A percentile compares a stretch with the other conserved stretches of the same genome.
These are phyloP conservation scores for Saturnispora ahearnii DNA, from an alignment of 805 yeast genomes.

Conservation along the genomic window DNA sequence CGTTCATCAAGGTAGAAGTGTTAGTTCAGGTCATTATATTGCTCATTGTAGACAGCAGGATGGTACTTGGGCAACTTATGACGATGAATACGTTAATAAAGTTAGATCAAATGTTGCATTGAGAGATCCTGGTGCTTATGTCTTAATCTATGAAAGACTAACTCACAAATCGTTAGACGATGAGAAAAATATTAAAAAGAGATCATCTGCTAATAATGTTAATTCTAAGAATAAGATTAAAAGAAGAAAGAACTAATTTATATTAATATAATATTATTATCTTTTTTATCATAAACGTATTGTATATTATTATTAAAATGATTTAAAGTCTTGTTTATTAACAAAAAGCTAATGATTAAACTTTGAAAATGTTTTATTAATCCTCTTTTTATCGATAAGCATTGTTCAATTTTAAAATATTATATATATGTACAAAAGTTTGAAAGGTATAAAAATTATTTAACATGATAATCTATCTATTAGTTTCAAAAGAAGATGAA, in stretches of 20 bases:
- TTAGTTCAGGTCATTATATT: slow-evolving; percentile 87
- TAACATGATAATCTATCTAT: background rate
- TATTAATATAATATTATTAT: too few species aligned
- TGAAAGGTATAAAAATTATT: too few species aligned
- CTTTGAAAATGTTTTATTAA: too few species aligned
- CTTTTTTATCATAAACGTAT: too few species aligned
- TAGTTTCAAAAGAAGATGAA: background rate
- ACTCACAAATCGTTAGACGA: slow-evolving; percentile 37
- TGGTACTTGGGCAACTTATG: slow-evolving; percentile 88
- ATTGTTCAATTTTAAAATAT: background rate
- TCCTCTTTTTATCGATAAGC: background rate
- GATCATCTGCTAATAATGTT: background rate
- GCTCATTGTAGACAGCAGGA: slow-evolving; percentile 90
- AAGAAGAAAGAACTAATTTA: background rate
- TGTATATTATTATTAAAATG: too few species aligned
- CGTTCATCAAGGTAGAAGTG: slow-evolving; percentile 90
- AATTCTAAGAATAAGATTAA: background rate
- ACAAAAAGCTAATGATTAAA: too few species aligned
- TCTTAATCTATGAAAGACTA: slow-evolving; percentile 71
- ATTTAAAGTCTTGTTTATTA: too few species aligned
- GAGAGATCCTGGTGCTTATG: slow-evolving; percentile 84
- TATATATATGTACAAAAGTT: background rate
- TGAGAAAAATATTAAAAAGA: background rate
- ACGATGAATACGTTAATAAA: slow-evolving; percentile 78
- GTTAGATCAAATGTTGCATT: slow-evolving; percentile 67